These are phyloP conservation scores for Sporothrix protearum DNA, from an alignment of 2,329 filamentous ascomycete genomes.

Conservation along the genomic window DNA sequence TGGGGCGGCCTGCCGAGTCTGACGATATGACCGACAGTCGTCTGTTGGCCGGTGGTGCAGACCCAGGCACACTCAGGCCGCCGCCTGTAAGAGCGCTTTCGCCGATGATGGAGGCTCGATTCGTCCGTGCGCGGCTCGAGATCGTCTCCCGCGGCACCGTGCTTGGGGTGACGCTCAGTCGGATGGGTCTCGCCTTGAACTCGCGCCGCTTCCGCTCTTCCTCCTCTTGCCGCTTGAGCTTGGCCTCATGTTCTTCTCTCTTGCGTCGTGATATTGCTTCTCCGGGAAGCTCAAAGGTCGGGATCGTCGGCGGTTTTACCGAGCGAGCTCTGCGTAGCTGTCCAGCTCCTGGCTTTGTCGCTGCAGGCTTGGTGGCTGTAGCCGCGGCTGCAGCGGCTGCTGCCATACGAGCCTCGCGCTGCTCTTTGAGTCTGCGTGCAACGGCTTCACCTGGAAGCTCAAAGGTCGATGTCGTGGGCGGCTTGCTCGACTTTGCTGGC, in stretches of 20 bases:
- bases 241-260: slow-evolving; percentile 54
- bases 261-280: slow-evolving; percentile 57
- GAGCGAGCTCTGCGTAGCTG: slow-evolving; percentile 44
- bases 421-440: slow-evolving; percentile 54
- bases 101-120: slow-evolving; percentile 33
- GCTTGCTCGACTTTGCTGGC: slow-evolving; percentile 51
- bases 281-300: slow-evolving; percentile 61
- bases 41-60: slow-evolving; percentile 30
- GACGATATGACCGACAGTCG: slow-evolving; percentile 29
- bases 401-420: slow-evolving; percentile 54
- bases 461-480: slow-evolving; percentile 53
- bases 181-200: slow-evolving; percentile 60
- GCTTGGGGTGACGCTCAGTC: slow-evolving; percentile 42
- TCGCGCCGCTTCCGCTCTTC: slow-evolving; percentile 58
- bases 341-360: slow-evolving; percentile 33
- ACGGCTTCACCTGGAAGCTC: slow-evolving; percentile 62
- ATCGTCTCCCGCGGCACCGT: slow-evolving; percentile 54
- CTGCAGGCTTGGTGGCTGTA: slow-evolving; percentile 18
- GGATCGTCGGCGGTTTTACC: slow-evolving; percentile 50
- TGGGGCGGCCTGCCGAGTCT: neutral
- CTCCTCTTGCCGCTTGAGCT: slow-evolving; percentile 55
- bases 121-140: slow-evolving; percentile 55
- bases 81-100: neutral
- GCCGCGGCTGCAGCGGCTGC: slow-evolving; percentile 25
- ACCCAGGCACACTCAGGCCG: slow-evolving; percentile 7